These are phyloP conservation scores for Debaryomyces nepalensis DNA, from an alignment of 1,139 yeast species.

Conservation along the genomic window DNA sequence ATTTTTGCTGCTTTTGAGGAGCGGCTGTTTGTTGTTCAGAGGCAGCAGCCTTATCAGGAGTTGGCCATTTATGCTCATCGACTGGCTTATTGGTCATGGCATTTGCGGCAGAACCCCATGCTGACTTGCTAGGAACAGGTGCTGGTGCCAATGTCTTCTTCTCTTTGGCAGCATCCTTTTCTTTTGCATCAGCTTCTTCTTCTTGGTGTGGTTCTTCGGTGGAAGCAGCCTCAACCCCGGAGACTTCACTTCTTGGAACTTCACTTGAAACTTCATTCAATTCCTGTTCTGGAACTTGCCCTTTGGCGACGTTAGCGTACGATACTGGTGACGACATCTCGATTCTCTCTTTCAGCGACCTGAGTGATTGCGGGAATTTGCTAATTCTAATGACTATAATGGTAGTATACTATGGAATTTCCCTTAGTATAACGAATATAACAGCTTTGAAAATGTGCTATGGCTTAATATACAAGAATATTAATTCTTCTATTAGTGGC, in stretches of 20 bases:
- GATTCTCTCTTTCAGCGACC: constrained; percentile 4
- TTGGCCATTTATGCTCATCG: constrained; percentile 63
- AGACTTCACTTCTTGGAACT: constrained; percentile 5
- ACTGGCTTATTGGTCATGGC: constrained; percentile 31
- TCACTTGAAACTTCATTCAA: constrained; percentile 7
- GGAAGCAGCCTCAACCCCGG: constrained; percentile 5
- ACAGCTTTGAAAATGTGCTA: neutral
- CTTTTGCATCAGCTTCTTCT: constrained; percentile 9
- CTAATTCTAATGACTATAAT: constrained; percentile 4
- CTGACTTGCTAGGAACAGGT: constrained; percentile 71
- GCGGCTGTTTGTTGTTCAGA: constrained; percentile 24
- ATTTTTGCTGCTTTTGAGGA: constrained; percentile 48
- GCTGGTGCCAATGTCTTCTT: constrained; percentile 68
- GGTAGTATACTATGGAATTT: constrained; percentile 2
- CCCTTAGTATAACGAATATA: constrained; percentile 2
- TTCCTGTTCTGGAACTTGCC: constrained; percentile 9
- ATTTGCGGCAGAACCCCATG: constrained; percentile 60
- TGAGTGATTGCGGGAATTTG: constrained; percentile 2
- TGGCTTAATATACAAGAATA: constrained; percentile 5
- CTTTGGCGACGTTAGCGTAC: constrained; percentile 45
- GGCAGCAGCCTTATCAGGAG: constrained; percentile 47
- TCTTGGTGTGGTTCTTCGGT: constrained; percentile 9
- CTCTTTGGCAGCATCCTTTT: constrained; percentile 23
- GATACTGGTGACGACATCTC: constrained; percentile 20
- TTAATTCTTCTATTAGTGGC: constrained; percentile 6